phyloP scores from a whole-genome alignment of 495 filamentous ascomycete species.

The Daldinia grandis region DNA sequence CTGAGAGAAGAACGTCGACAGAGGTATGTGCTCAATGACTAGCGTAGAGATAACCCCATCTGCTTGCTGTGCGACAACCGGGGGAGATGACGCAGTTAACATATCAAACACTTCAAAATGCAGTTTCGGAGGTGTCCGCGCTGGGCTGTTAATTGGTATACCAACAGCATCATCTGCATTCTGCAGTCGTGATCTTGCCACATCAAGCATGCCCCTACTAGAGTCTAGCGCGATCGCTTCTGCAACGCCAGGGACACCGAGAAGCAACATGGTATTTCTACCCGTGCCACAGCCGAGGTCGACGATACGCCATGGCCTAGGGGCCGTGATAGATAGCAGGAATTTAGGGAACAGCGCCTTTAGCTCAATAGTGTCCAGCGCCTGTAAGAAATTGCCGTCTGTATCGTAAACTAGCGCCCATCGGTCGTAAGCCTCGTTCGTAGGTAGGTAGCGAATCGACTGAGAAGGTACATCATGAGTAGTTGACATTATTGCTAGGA shows the following conservation, averaged over 20 bases:
- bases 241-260: conserved; percentile 42
- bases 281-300: conserved; percentile 77
- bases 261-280: conserved; percentile 69
- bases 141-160: not conserved
- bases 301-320: conserved; percentile 54
- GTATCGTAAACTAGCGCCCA: conserved; percentile 66
- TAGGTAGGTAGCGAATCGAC: conserved; percentile 41
- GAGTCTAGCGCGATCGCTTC: conserved; percentile 50
- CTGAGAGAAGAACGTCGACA: conserved; percentile 63
- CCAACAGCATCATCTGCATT: conserved; percentile 1
- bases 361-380: conserved; percentile 70
- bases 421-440: conserved; percentile 47
- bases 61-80: conserved; percentile 31
- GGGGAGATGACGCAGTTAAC: conserved; percentile 40
- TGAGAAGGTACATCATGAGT: conserved; percentile 15
- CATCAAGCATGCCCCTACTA: conserved; percentile 61
- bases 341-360: conserved; percentile 62
- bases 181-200: conserved; percentile 56
- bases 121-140: conserved; percentile 21
- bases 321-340: conserved; percentile 47
- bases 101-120: conserved; percentile 53
- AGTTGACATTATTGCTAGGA: conserved; percentile 8
- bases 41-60: conserved; percentile 69
- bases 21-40: conserved; percentile 73
- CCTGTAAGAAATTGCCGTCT: conserved; percentile 78